These are phyloP conservation scores for Ananas comosus DNA, from an alignment of 176 grass and related monocot species.

Conservation along the genomic window DNA sequence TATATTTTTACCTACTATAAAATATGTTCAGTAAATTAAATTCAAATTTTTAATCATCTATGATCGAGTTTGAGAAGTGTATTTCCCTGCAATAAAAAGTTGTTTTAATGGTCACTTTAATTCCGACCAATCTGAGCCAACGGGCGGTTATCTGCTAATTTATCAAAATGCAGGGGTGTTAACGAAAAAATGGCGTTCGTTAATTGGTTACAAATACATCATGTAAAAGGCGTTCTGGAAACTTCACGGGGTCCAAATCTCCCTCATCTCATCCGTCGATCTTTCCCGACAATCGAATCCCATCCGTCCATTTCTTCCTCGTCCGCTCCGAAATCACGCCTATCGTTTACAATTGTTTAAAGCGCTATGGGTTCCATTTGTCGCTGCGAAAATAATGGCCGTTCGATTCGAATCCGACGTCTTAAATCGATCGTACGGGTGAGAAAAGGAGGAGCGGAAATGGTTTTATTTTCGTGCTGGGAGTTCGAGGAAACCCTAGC, in stretches of 20 bases:
- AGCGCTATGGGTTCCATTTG: background rate
- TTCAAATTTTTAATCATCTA: no score
- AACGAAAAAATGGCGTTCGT: no score
- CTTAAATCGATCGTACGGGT: background rate
- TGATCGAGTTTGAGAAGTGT: no score
- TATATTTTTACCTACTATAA: no score
- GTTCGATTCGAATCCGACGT: background rate
- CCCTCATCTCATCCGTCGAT: background rate
- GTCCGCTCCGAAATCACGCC: background rate
- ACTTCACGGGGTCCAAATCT: background rate
- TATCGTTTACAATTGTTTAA: background rate
- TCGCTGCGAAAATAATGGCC: background rate
- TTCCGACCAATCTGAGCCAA: no score
- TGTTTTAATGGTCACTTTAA: no score
- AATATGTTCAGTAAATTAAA: no score
- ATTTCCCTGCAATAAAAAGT: no score
- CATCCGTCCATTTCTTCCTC: background rate
- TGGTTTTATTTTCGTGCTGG: background rate
- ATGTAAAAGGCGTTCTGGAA: background rate
- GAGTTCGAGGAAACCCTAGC: conserved; percentile 1
- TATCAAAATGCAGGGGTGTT: no score
- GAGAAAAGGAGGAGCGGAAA: background rate
- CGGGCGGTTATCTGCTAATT: no score
- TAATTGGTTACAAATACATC: no score
- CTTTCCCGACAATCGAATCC: background rate